A percentile compares a stretch with the other conserved stretches of the same genome.
These are phyloP conservation scores for Antarctomyces pellizariae DNA, from an alignment of 495 filamentous ascomycete genomes.

Conservation along the genomic window DNA sequence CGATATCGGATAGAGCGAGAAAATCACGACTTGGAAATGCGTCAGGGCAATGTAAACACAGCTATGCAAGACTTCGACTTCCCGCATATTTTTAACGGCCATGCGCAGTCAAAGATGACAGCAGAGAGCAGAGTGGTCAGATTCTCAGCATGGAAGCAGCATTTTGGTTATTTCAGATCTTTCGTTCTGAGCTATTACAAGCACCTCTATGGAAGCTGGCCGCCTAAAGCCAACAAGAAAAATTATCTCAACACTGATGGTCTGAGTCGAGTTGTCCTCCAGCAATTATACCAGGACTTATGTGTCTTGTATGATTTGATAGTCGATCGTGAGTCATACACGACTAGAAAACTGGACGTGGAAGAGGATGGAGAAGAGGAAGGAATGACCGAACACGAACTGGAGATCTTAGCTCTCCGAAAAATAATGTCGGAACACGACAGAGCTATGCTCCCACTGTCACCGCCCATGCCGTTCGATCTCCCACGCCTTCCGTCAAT, in stretches of 20 bases:
- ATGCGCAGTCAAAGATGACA: constrained; percentile 53
- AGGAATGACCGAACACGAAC: constrained; percentile 17
- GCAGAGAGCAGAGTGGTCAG: constrained; percentile 48
- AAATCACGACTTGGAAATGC: constrained; percentile 49
- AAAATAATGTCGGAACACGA: constrained; percentile 70
- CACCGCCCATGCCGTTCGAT: constrained; percentile 83
- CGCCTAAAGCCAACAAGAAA: constrained; percentile 82
- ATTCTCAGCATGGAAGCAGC: constrained; percentile 63
- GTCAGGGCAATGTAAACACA: constrained; percentile 37
- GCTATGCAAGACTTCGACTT: constrained; percentile 70
- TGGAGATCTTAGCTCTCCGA: constrained; percentile 31
- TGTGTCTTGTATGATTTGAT: constrained; percentile 72
- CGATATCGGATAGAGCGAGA: constrained; percentile 61
- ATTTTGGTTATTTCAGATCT: constrained; percentile 50
- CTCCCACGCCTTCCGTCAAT: constrained; percentile 54
- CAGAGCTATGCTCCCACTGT: constrained; percentile 62
- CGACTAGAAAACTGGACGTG: constrained; percentile 20
- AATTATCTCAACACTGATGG: constrained; percentile 69
- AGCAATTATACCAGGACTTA: constrained; percentile 67
- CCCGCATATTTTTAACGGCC: constrained; percentile 71
- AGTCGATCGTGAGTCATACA: constrained; percentile 47
- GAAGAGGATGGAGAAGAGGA: constrained; percentile 24
- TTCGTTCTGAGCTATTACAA: constrained; percentile 62
- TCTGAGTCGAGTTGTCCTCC: constrained; percentile 61
- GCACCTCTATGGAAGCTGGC: constrained; percentile 72